A percentile compares a stretch with the other conserved stretches of the same genome.
phyloP scores from a whole-genome alignment of 371 early-diverging fungal species.

The Entomophthora muscae region DNA sequence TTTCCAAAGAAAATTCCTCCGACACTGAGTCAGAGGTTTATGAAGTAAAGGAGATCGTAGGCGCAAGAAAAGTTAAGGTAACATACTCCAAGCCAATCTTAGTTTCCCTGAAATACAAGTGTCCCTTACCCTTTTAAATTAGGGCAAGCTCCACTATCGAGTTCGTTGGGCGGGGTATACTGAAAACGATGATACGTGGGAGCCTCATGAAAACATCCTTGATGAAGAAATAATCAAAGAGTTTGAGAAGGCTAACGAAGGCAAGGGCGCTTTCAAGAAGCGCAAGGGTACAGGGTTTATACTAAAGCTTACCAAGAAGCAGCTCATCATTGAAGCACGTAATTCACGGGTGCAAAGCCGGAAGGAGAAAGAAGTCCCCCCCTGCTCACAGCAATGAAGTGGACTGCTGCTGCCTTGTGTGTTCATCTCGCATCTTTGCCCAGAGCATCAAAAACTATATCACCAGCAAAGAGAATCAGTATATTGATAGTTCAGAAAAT shows the following conservation, averaged over 20 bases:
- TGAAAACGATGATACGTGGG: slow-evolving; percentile 13
- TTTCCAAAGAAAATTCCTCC: too few species aligned
- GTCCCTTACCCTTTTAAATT: not conserved
- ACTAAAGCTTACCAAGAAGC: not conserved
- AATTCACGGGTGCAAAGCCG: not conserved
- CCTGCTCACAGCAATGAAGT: slow-evolving; percentile 2
- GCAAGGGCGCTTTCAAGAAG: too few species aligned
- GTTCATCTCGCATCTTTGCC: slow-evolving; percentile 15
- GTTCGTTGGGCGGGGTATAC: slow-evolving; percentile 13
- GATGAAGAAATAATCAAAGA: slow-evolving; percentile 7
- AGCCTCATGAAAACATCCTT: slow-evolving; percentile 8
- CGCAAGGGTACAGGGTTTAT: slow-evolving; percentile 4
- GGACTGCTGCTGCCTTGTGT: slow-evolving; percentile 17
- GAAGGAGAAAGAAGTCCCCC: too few species aligned
- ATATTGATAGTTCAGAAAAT: too few species aligned
- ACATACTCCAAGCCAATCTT: too few species aligned
- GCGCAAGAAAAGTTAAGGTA: slow-evolving; percentile 4
- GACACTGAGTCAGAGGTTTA: not conserved
- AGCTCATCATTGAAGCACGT: not conserved
- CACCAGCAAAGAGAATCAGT: slow-evolving; percentile 7
- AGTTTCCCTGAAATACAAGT: not conserved
- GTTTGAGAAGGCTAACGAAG: too few species aligned
- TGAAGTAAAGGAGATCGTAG: slow-evolving; percentile 5
- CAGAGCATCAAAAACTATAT: slow-evolving; percentile 11
- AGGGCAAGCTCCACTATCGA: slow-evolving; percentile 13